Percentiles rank a stretch among this genome's conserved stretches.
These are phyloP conservation scores for Leishmania major DNA, from an alignment of 208 protist genomes.

Conservation along the genomic window DNA sequence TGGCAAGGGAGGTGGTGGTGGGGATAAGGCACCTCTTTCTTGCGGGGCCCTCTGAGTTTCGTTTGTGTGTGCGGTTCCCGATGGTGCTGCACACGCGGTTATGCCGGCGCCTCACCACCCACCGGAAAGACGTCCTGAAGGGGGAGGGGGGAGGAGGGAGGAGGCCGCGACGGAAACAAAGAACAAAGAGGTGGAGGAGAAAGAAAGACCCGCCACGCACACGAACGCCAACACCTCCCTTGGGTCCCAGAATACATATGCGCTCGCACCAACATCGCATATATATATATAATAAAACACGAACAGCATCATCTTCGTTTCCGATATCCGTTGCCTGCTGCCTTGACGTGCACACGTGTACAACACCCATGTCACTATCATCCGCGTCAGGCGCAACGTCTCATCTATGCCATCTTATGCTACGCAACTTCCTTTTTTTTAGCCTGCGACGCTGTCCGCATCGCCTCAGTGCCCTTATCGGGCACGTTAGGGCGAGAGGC, in stretches of 20 bases:
- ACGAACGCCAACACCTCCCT: no score
- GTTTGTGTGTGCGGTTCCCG: neutral
- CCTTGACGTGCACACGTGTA: neutral
- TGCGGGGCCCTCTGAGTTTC: no score
- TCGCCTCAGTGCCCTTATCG: neutral
- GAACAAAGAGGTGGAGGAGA: no score
- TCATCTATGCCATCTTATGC: neutral
- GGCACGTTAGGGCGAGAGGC: neutral
- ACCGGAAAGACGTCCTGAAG: neutral
- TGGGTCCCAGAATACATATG: no score
- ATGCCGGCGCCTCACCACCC: neutral
- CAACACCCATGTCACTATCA: neutral
- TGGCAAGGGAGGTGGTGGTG: no score
- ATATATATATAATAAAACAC: no score
- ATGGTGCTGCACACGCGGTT: neutral
- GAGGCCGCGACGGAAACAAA: no score
- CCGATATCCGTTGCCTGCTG: neutral
- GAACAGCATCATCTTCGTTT: neutral
- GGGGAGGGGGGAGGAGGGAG: neutral
- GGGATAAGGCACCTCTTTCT: no score
- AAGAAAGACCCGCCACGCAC: no score
- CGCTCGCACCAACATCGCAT: no score
- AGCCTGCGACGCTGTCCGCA: no score
- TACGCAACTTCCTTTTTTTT: neutral
- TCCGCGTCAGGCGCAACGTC: neutral